These are phyloP conservation scores for Orbilia brochopaga DNA, from an alignment of 2,329 filamentous ascomycete species.

Conservation along the genomic window DNA sequence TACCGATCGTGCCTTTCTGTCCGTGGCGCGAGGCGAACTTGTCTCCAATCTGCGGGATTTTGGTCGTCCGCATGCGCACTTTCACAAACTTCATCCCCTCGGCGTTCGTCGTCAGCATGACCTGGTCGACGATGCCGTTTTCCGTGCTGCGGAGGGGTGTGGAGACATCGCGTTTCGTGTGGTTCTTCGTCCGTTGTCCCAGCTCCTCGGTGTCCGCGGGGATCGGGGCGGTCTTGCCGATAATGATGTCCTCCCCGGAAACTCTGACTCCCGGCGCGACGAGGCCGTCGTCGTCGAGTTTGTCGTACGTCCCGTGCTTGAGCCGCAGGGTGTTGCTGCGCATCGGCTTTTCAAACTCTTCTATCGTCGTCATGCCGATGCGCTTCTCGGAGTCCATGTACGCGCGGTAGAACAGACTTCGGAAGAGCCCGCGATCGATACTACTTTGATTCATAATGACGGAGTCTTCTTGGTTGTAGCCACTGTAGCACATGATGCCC, in stretches of 20 bases:
- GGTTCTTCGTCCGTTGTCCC: constrained; percentile 84
- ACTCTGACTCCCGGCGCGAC: constrained; percentile 92
- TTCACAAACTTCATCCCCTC: constrained; percentile 97
- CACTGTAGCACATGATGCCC: constrained; percentile 94
- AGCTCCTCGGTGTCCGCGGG: constrained; percentile 91
- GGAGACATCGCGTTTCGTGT: constrained; percentile 93
- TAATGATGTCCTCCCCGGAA: constrained; percentile 97
- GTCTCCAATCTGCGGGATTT: constrained; percentile 97
- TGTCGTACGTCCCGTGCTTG: constrained; percentile 95
- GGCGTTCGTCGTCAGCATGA: constrained; percentile 90
- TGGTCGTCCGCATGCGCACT: constrained; percentile 94
- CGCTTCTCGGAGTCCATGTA: constrained; percentile 98
- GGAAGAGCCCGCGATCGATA: constrained; percentile 95
- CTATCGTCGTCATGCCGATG: constrained; percentile 88
- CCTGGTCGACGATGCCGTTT: constrained; percentile 93
- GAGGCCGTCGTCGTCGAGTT: constrained; percentile 94
- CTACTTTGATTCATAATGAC: constrained; percentile 99
- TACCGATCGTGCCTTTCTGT: constrained; percentile 98
- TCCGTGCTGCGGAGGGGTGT: constrained; percentile 94
- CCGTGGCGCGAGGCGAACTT: constrained; percentile 99
- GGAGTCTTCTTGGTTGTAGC: constrained; percentile 99
- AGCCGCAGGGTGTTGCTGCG: constrained; percentile 84
- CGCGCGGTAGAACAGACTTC: constrained; percentile 95
- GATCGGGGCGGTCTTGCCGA: constrained; percentile 96
- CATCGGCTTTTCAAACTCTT: constrained; percentile 94